Conservation (phyloP, 371 early-diverging fungal species). For the Lichtheimia hyalospora region DNA sequence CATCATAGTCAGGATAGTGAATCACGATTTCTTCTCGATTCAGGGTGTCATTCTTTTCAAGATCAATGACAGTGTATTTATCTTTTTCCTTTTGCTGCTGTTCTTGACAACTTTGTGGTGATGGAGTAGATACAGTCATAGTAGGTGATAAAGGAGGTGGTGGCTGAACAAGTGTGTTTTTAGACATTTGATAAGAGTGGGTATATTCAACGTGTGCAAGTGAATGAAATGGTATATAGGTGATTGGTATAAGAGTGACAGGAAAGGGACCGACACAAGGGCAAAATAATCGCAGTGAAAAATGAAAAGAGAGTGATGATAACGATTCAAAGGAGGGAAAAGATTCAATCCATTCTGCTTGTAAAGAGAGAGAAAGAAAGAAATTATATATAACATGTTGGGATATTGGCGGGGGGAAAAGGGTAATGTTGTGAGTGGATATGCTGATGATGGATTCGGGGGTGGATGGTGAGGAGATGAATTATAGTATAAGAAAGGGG, state of each 20-base stretch:
- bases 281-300: not conserved
- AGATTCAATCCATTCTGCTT: no score
- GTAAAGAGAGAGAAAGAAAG: not conserved
- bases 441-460: no score
- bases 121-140: not conserved
- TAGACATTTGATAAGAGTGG: constrained; percentile 3
- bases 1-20: constrained; percentile 11
- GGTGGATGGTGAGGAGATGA: no score
- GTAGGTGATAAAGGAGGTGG: constrained; percentile 8
- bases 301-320: not conserved
- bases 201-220: not conserved
- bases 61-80: constrained; percentile 8
- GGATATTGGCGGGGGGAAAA: no score
- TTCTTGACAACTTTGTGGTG: not conserved
- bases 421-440: no score
- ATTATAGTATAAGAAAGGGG: no score
- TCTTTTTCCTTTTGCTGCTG: not conserved
- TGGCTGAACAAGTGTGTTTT: not conserved
- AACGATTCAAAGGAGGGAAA: not conserved
- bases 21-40: constrained; percentile 17
- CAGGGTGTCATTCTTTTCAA: constrained; percentile 11
- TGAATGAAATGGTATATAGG: not conserved
- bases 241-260: not conserved
- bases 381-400: not conserved
- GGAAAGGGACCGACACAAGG: not conserved